Percentiles rank a stretch among this genome's conserved stretches.
phyloP scores from a whole-genome alignment of 2,329 filamentous ascomycete genomes.

The Hypomyces rosellus region DNA sequence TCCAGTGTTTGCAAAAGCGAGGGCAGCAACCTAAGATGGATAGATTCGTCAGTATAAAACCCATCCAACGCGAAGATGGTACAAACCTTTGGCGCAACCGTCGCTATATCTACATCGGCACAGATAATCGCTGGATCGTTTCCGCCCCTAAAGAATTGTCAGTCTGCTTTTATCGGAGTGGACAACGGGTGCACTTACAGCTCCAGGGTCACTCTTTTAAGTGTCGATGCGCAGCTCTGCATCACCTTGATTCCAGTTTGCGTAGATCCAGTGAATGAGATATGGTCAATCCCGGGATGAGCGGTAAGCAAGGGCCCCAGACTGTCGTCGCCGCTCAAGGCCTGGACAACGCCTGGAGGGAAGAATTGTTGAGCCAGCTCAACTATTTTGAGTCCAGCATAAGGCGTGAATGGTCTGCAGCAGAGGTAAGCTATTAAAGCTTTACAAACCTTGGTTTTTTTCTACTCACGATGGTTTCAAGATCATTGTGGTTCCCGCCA shows the following conservation, averaged over 20 bases:
- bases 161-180: no score
- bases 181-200: conserved; percentile 24
- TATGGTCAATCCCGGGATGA: conserved; percentile 54
- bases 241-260: conserved; percentile 66
- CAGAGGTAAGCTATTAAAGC: no score
- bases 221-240: conserved; percentile 58
- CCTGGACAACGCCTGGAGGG: conserved; percentile 56
- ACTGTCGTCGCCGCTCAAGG: conserved; percentile 53
- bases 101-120: conserved; percentile 44
- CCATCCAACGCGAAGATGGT: no score
- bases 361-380: conserved; percentile 53
- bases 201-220: conserved; percentile 61
- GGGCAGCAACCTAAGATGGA: conserved; percentile 24
- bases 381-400: conserved; percentile 50
- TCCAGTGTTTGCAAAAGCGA: conserved; percentile 48
- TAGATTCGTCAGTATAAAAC: background rate
- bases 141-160: conserved; percentile 37
- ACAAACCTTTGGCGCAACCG: conserved; percentile 17
- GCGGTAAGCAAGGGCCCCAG: conserved; percentile 52
- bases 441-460: no score
- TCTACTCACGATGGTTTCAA: conserved; percentile 42
- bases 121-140: conserved; percentile 50
- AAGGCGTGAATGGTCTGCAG: conserved; percentile 44
- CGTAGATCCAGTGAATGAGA: conserved; percentile 69
- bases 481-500: conserved; percentile 51